phyloP scores from a whole-genome alignment of 805 yeast genomes.

The Yarrowia deformans region DNA sequence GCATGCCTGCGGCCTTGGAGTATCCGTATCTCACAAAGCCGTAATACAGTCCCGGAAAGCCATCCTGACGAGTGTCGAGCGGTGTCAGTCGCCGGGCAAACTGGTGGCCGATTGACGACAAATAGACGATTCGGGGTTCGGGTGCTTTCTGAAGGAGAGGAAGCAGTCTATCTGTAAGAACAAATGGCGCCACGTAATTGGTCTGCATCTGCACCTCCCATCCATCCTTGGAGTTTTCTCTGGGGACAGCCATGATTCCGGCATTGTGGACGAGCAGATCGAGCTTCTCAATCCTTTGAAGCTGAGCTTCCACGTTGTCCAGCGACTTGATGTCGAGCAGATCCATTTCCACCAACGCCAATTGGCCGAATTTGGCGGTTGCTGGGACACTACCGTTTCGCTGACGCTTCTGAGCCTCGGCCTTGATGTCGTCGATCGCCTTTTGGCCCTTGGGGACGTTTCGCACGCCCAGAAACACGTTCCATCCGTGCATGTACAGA shows the following conservation, averaged over 20 bases:
- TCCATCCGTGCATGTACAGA: conserved; percentile 78
- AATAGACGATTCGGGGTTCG: conserved; percentile 59
- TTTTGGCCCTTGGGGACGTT: conserved; percentile 61
- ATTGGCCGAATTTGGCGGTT: conserved; percentile 40
- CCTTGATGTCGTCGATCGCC: conserved; percentile 62
- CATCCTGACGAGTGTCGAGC: conserved; percentile 59
- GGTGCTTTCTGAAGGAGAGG: conserved; percentile 56
- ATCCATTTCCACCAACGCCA: conserved; percentile 41
- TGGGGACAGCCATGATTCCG: conserved; percentile 81
- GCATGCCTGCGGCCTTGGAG: conserved; percentile 82
- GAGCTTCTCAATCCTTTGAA: conserved; percentile 46
- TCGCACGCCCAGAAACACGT: conserved; percentile 78
- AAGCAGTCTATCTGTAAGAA: conserved; percentile 66
- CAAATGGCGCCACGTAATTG: conserved; percentile 75
- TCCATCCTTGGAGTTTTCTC: conserved; percentile 64
- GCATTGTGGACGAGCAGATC: conserved; percentile 78
- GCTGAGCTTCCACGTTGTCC: conserved; percentile 13
- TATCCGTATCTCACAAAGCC: conserved; percentile 80
- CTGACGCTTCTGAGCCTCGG: conserved; percentile 58
- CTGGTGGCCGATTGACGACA: conserved; percentile 72
- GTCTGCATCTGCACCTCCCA: conserved; percentile 85
- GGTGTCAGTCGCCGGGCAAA: conserved; percentile 59
- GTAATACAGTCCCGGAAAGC: conserved; percentile 69
- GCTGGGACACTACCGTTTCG: neutral
- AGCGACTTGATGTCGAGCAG: conserved; percentile 26